Base-by-base conservation (phyloP, 345 rosid genomes). In the Pugionium cornutum region DNA sequence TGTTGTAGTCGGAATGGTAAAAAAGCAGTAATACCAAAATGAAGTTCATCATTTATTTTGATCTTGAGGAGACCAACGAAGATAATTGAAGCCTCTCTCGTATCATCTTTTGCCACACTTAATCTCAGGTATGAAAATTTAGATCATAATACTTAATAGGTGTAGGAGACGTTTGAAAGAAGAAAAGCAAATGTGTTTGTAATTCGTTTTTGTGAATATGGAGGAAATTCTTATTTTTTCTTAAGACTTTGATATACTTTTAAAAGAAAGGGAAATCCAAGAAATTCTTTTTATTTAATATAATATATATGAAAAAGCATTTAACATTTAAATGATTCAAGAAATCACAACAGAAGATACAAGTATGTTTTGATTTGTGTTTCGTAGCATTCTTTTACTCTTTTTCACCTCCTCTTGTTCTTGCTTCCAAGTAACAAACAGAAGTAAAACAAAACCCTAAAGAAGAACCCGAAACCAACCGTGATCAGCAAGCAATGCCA, bases 391-490 rank as follows among this genome's bases (percentile, higher is more conserved):
- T 28, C 9, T 9, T 53, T 28, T 11, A 1, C 30, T 25, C 3
- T 35, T 25, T n/a, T 18, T 83, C 76, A 92, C 66, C 84, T 80
- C 62, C 97, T 75, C 82, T 94, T 94, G 81, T 88, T 90, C 82
- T 89, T 94, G 83, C 99, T 88, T 2, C 98, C 98, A 36, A 94
- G 70, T 67, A 90, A 73, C 78, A 94, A 75, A 8, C 80, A 69
- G 29, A 88, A 77, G 86, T 90, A 94, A 70, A 94, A 94, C 69
- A 94, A 74, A 59, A 83, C 60, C 83, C 97, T 79, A 45, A 94
- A 94, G 30, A 88, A 69, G 86, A 94, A 90, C 0, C 99, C 99
- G 83, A 88, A 90, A 5, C 86, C 99, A 25, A 90, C 86, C 2
- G 97, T 90, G 33, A 90, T 68, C 74, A 81, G 74, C 74, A 94